Conservation (phyloP, 176 grass and related monocot genomes). For the Musa itinerans region DNA sequence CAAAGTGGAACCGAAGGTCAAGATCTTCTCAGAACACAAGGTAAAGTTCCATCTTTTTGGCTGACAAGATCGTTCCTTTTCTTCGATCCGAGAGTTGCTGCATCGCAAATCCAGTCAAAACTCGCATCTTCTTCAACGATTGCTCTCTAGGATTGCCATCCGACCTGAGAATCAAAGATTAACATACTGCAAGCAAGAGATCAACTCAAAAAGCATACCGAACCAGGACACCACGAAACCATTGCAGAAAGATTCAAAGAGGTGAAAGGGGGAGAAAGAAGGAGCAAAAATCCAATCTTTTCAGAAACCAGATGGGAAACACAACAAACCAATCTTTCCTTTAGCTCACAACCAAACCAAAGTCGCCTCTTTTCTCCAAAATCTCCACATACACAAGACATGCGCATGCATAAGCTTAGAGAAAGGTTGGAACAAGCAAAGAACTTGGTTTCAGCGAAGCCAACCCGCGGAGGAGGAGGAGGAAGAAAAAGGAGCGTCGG, state of each 20-base stretch:
- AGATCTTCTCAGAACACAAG: neutral
- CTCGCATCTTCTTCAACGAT: neutral
- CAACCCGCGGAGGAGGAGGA: neutral
- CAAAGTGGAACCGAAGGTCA: neutral
- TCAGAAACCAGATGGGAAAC: neutral
- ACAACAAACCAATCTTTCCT: neutral
- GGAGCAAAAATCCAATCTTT: neutral
- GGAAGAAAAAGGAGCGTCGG: neutral
- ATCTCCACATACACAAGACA: neutral
- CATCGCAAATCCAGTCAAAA: neutral
- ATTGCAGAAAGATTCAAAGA: neutral
- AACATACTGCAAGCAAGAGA: neutral
- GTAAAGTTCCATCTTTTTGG: neutral
- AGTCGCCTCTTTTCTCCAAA: conserved; percentile 1
- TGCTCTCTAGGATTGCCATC: neutral
- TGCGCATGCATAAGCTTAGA: too few species aligned
- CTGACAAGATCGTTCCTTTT: neutral
- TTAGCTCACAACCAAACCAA: neutral
- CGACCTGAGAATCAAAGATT: neutral
- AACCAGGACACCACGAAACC: neutral
- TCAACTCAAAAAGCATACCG: neutral
- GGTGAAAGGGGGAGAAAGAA: neutral
- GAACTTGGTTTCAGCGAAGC: neutral
- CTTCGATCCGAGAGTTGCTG: neutral
- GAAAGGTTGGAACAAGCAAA: neutral